Percentiles rank a stretch among this genome's conserved stretches.
Conservation (phyloP, 305 asterid genomes). For the Solanum chacoense region DNA sequence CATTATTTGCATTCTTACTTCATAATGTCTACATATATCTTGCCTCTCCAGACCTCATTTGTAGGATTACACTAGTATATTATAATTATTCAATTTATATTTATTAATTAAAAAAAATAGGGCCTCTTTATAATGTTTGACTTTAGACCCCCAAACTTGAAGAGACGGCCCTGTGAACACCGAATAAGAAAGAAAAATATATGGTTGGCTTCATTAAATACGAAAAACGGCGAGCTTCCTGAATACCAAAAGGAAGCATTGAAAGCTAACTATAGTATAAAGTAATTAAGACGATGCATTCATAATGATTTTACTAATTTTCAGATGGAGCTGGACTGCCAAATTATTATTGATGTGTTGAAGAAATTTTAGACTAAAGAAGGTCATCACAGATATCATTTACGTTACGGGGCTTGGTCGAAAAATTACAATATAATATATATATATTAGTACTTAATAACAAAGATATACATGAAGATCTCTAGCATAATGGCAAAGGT, state of each 20-base stretch:
- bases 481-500: background rate
- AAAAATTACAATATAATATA: too few relatives aligned
- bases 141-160: too few relatives aligned
- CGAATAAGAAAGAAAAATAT: too few relatives aligned
- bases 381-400: background rate
- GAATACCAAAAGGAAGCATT: background rate
- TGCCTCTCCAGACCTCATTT: too few relatives aligned
- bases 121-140: too few relatives aligned
- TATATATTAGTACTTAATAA: background rate
- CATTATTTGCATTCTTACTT: too few relatives aligned
- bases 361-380: background rate
- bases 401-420: rapidly evolving
- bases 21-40: too few relatives aligned
- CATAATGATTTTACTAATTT: background rate
- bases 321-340: background rate
- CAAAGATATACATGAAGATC: too few relatives aligned
- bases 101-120: too few relatives aligned
- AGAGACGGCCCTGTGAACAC: too few relatives aligned
- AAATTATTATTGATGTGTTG: background rate
- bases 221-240: background rate
- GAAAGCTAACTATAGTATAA: background rate
- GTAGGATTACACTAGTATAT: too few relatives aligned
- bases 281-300: background rate
- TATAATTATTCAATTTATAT: too few relatives aligned
- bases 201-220: background rate